These are phyloP conservation scores for Anaeramoeba flamelloides DNA, from an alignment of 78 protist species.

Conservation along the genomic window DNA sequence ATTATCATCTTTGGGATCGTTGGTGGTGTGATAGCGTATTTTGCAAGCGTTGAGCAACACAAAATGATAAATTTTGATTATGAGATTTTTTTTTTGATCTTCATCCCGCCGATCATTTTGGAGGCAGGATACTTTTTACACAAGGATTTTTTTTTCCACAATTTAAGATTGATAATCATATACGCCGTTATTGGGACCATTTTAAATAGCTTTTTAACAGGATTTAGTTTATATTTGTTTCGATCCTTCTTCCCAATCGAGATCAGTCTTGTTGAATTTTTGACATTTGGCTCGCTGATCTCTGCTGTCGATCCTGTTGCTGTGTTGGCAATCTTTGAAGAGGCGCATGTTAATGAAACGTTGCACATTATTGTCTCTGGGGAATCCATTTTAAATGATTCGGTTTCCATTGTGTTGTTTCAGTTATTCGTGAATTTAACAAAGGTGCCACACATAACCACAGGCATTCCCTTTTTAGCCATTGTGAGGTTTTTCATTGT, in stretches of 20 bases:
- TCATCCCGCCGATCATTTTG: slow-evolving; percentile 7
- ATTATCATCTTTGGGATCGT: too few relatives aligned
- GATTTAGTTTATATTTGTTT: neutral
- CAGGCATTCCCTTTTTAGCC: too few relatives aligned
- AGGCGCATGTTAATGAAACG: slow-evolving; percentile 17
- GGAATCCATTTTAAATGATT: too few relatives aligned
- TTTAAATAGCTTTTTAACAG: slow-evolving; percentile 12
- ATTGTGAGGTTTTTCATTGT: slow-evolving; percentile 14
- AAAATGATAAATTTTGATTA: too few relatives aligned
- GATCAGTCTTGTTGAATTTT: neutral
- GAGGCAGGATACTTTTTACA: slow-evolving; percentile 8
- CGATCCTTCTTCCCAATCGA: neutral
- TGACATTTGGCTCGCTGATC: slow-evolving; percentile 4
- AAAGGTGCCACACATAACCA: too few relatives aligned
- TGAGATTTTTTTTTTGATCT: too few relatives aligned
- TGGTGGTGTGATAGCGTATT: too few relatives aligned
- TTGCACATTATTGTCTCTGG: too few relatives aligned
- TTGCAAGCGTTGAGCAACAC: too few relatives aligned
- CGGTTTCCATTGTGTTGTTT: too few relatives aligned
- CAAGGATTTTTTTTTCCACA: slow-evolving; percentile 1
- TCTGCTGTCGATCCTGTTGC: slow-evolving; percentile 33
- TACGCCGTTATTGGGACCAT: slow-evolving; percentile 16
- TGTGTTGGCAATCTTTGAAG: slow-evolving; percentile 32
- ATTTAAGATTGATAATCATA: slow-evolving; percentile 10
- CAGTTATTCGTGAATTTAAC: too few relatives aligned